Base-by-base conservation (phyloP, 2,329 filamentous ascomycete genomes). In the Talaromyces sp. region DNA sequence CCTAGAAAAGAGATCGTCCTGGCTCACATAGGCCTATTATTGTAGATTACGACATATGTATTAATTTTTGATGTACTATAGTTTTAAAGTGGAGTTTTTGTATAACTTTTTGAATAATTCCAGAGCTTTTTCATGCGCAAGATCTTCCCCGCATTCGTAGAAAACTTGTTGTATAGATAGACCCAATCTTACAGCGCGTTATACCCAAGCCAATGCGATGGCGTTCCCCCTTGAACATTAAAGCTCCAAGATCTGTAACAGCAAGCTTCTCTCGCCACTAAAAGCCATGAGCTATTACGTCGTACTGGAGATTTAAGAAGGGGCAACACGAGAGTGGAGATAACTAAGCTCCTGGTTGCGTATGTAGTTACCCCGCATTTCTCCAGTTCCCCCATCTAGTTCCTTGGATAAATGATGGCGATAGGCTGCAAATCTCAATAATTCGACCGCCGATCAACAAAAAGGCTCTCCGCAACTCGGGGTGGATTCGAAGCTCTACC, bases 1-100 rank as follows among this genome's bases (percentile, higher is more conserved):
- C 27, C 44, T 59, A 34, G 61, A 62, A 42, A 62, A 47, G 50
- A 61, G 60, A 23, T 34, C 60, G 5, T 57, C 60, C 1, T 61
- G 55, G n/a, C 23, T 57, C 12, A 53, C 50, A 53, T 51, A 31
- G 28, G 50, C 7, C 4, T 7, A 16, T 23, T 7, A 16, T 23
- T 53, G 50, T 53, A 14, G 14, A 18, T n/a, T n/a, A 31, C 14
- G 12, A 31, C 27, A 31, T 30, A 4, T 53, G 23, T 53, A 53
- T 53, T 53, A 31, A 31, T 53, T 31, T 18, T 31, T 31, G 50
- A 28, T 51, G 44, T 51, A 51, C 44, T 28, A 28, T 51, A 51
- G 44, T 9, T 9, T 23, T 0, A 27, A 51, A 12, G 44, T 14
- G n/a, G 44, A 1, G 2, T 51, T 51, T 51, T 51, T 51, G 44